Evolutionary conservation across 2,329 filamentous ascomycete species (phyloP), one percentile per base, ranked within the genome.

Genomic region (Pseudogymnoascus sp.): DNA sequence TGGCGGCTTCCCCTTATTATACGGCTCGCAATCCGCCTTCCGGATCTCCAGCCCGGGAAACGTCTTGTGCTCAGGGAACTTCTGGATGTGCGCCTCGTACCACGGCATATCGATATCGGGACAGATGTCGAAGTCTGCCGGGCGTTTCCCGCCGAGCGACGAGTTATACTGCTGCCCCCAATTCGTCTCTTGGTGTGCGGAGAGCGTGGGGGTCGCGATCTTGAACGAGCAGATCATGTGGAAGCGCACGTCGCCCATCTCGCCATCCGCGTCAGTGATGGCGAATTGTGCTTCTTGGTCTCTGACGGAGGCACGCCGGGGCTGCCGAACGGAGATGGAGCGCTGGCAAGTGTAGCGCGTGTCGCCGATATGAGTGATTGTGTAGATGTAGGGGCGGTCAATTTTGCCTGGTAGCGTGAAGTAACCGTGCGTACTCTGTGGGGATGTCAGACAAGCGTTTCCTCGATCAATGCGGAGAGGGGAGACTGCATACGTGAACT

Each of bases 171-270:
- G 62, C 28, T 63, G 50, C 10, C 40, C 38, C 11, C 59, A 37
- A 12, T 63, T 38, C 2, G 31, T 19, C 12, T 50, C 50, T 38
- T 68, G 67, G 61, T 69, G 65, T 1, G 38, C 53, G 16, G n/a
- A 43, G 10, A 22, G 43, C 10, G 24, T 22, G 35, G 46, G 61
- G 35, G 67, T 67, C 40, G 66, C 63, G 10, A 61, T 62, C 63
- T 83, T 82, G 70, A 85, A 82, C 1, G 82, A 84, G 38, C 80
- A 76, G 6, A 84, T 71, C 41, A 80, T 81, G 10, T 77, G 79
- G 69, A 84, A 83, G 69, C 78, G 80, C 4, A 81, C 75, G 3
- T 75, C 73, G 1, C 75, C 76, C 0, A 80, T 71, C 5, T 38
- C 38, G 22, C 46, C 33, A 75, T 74, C 2, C 12, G 59, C 59